Conservation (phyloP, 352 stramenopile species). For the Peronosclerospora sorghi region DNA sequence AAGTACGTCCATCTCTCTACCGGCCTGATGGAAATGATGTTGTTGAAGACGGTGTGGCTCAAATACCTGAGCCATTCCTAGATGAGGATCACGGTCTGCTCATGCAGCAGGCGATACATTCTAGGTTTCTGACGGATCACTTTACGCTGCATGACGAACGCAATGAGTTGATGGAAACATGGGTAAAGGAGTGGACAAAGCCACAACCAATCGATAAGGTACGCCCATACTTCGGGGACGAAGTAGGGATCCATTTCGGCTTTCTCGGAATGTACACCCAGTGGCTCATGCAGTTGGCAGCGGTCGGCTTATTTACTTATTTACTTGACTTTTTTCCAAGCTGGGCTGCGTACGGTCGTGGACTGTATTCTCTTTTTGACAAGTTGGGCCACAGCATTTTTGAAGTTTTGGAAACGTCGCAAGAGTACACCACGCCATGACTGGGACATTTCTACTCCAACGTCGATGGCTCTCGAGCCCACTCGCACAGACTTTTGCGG, state of each 20-base stretch:
- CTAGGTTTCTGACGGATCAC: too few species aligned
- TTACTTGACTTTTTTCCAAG: too few species aligned
- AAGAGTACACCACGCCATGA: constrained; percentile 71
- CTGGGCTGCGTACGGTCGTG: constrained; percentile 49
- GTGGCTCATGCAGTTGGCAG: constrained; percentile 90
- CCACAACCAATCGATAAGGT: constrained; percentile 48
- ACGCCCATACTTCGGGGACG: constrained; percentile 72
- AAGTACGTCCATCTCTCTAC: constrained; percentile 17
- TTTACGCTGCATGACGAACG: too few species aligned
- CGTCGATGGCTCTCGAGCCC: constrained; percentile 39
- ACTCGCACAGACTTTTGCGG: constrained; percentile 47
- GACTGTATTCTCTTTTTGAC: constrained; percentile 84
- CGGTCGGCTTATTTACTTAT: too few species aligned
- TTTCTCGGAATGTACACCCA: constrained; percentile 94
- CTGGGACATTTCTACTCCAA: too few species aligned
- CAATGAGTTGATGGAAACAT: too few species aligned
- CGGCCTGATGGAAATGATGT: neutral
- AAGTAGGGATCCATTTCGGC: too few species aligned
- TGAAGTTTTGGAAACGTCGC: constrained; percentile 87
- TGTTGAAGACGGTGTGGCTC: constrained; percentile 1
- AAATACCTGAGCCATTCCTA: constrained; percentile 45
- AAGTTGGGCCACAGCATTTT: too few species aligned
- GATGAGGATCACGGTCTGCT: constrained; percentile 49
- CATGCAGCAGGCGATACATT: too few species aligned
- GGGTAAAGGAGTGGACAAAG: too few species aligned